A percentile compares a stretch with the other conserved stretches of the same genome.
Evolutionary conservation across 306 rosid genomes (phyloP).

Genomic region (Ormosia emarginata): DNA sequence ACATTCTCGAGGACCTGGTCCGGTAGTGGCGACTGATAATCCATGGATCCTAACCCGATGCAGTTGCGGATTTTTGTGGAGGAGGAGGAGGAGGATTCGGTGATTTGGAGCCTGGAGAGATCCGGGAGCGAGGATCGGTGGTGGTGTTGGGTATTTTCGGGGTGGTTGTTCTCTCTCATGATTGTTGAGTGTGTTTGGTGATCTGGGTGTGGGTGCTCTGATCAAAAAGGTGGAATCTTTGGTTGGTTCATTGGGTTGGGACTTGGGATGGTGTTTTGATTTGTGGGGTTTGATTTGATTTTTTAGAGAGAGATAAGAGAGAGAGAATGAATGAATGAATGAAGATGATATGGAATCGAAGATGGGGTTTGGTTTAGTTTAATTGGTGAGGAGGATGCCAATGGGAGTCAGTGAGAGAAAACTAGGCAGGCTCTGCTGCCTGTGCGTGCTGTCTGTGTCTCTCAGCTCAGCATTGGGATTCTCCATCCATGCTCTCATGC

Average conservation of each 20-base stretch:
- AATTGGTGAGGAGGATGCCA: conserved; percentile 25
- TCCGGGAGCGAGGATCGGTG: conserved; percentile 57
- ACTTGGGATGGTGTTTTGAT: neutral
- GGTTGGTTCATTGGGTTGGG: neutral
- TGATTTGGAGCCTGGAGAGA: conserved; percentile 33
- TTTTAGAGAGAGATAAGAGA: neutral
- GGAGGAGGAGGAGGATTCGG: conserved; percentile 17
- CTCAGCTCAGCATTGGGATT: conserved; percentile 61
- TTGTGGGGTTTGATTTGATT: conserved; percentile 2
- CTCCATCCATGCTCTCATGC: conserved; percentile 19
- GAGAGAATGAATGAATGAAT: too few species aligned
- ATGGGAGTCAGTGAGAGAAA: conserved; percentile 10
- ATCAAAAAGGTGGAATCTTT: conserved; percentile 19
- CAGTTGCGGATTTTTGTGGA: neutral
- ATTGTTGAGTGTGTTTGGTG: neutral
- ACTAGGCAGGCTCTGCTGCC: neutral
- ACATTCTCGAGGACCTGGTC: conserved; percentile 83
- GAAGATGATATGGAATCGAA: too few species aligned
- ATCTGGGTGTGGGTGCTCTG: neutral
- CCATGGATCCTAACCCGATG: neutral
- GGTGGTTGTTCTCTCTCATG: conserved; percentile 38
- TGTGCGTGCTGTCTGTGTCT: conserved; percentile 43
- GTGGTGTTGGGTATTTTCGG: conserved; percentile 45
- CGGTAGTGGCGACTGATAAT: conserved; percentile 39
- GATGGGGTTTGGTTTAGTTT: neutral